These are phyloP conservation scores for Talaromyces stipitatus DNA, from an alignment of 495 filamentous ascomycete species.

Conservation along the genomic window DNA sequence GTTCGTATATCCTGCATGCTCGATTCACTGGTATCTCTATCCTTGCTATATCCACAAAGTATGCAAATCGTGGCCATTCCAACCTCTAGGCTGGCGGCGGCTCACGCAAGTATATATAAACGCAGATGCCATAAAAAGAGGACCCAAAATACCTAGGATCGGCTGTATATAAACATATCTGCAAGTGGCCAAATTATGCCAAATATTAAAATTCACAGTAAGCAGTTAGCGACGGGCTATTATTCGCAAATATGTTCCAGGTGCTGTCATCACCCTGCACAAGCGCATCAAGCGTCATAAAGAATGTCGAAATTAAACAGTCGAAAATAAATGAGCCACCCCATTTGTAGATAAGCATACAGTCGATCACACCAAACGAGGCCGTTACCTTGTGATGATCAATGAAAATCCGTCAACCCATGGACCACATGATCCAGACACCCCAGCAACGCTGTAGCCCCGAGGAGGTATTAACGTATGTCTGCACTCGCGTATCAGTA, in stretches of 20 bases:
- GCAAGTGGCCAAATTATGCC: neutral
- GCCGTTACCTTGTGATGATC: slow-evolving; percentile 56
- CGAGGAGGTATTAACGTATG: slow-evolving; percentile 84
- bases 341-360: neutral
- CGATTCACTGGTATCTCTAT: neutral
- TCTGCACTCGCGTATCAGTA: slow-evolving; percentile 39
- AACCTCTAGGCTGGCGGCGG: neutral
- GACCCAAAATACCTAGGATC: neutral
- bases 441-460: slow-evolving; percentile 81
- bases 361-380: neutral
- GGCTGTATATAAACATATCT: neutral
- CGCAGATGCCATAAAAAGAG: neutral
- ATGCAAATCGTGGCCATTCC: neutral
- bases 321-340: neutral
- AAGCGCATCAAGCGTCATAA: neutral
- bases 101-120: neutral
- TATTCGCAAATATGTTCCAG: neutral
- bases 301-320: neutral
- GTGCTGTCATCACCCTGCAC: neutral
- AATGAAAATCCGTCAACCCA: slow-evolving; percentile 89
- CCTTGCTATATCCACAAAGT: neutral
- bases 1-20: neutral
- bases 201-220: neutral
- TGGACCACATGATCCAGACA: slow-evolving; percentile 71
- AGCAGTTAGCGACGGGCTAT: neutral